phyloP scores from a whole-genome alignment of 1,284 basidiomycete genomes.

The Dichomitus squalens region DNA sequence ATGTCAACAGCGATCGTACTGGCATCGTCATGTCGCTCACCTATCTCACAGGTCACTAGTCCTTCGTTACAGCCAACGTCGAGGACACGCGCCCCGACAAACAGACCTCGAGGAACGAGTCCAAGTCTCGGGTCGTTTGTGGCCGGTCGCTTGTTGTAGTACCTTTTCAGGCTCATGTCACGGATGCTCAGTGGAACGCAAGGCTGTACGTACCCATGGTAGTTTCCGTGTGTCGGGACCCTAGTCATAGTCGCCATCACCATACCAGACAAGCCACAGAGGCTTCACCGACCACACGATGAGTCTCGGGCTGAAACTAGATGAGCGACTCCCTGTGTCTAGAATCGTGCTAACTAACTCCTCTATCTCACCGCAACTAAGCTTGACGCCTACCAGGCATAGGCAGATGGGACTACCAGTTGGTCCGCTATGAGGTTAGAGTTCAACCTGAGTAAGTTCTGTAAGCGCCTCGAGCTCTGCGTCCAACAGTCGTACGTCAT shows the following conservation, averaged over 20 bases:
- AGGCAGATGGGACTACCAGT: too few relatives aligned
- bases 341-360: too few relatives aligned
- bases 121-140: constrained; percentile 60
- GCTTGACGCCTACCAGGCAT: too few relatives aligned
- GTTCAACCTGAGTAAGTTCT: neutral
- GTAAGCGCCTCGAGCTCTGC: neutral
- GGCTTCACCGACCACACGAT: too few relatives aligned
- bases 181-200: neutral
- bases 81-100: constrained; percentile 60
- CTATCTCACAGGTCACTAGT: constrained; percentile 80
- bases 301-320: too few relatives aligned
- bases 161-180: constrained; percentile 42
- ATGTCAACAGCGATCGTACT: neutral
- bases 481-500: neutral
- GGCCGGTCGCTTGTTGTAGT: constrained; percentile 71
- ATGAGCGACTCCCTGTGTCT: too few relatives aligned
- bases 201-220: constrained; percentile 51
- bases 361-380: too few relatives aligned
- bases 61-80: constrained; percentile 88
- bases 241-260: neutral
- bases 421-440: neutral
- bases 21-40: constrained; percentile 37
- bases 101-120: constrained; percentile 55
- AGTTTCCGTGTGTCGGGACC: constrained; percentile 62
- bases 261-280: too few relatives aligned